Conservation (phyloP, 441 rosid species). For the Erysimum cheiri region DNA sequence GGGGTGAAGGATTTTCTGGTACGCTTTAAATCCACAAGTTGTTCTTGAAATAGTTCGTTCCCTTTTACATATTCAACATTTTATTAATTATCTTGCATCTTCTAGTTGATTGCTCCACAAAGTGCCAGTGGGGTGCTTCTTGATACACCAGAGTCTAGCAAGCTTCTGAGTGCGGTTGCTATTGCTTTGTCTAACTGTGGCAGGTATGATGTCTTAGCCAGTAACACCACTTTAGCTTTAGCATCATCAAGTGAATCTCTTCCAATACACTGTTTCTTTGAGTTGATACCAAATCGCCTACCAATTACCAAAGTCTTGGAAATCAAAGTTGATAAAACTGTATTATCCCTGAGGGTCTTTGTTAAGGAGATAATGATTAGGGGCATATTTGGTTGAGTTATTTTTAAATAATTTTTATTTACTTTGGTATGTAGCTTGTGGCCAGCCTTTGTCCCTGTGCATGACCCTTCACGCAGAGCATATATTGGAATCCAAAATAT, state of each 20-base stretch:
- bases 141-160: constrained; percentile 93
- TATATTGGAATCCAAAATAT: constrained; percentile 93
- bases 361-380: constrained; percentile 14
- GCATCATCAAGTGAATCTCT: constrained; percentile 9
- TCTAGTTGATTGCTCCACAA: constrained; percentile 91
- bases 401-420: constrained; percentile 23
- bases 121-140: constrained; percentile 99
- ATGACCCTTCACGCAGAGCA: constrained; percentile 93
- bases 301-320: background rate
- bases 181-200: constrained; percentile 93
- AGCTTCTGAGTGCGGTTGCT: constrained; percentile 93
- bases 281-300: constrained; percentile 15
- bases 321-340: constrained; percentile 9
- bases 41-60: constrained; percentile 13
- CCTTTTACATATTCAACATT: constrained; percentile 25
- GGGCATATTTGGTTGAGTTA: constrained; percentile 1
- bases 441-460: constrained; percentile 99
- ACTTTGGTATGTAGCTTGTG: constrained; percentile 69
- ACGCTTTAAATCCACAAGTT: constrained; percentile 37
- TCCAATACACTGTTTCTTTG: constrained; percentile 30
- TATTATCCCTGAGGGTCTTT: constrained; percentile 19
- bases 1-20: constrained; percentile 97
- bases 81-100: constrained; percentile 33
- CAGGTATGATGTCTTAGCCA: constrained; percentile 61
- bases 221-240: constrained; percentile 30